A percentile compares a stretch with the other conserved stretches of the same genome.
Conservation (phyloP, 495 filamentous ascomycete species). For the Talaromyces thailandensis region DNA sequence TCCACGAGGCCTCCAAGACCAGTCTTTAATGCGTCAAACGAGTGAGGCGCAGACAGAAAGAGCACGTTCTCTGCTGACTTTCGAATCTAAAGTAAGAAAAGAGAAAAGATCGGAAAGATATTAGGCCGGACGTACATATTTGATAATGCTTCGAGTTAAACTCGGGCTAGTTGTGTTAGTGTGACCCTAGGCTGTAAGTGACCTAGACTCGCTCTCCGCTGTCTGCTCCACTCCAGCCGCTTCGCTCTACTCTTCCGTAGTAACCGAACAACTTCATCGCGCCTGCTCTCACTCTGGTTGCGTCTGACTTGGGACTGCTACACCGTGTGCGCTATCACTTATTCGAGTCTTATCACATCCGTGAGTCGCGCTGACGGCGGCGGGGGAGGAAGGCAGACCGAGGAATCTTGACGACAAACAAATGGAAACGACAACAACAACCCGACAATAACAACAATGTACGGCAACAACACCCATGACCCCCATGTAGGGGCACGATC, state of each 20-base stretch:
- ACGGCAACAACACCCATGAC: not conserved
- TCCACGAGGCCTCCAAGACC: not conserved
- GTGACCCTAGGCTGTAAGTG: not conserved
- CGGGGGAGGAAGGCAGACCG: not conserved
- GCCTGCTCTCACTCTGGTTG: not conserved
- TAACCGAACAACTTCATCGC: not conserved
- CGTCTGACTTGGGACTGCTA: not conserved
- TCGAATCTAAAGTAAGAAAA: not conserved
- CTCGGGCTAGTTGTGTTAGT: not conserved
- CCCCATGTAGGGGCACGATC: not conserved
- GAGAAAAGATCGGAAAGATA: not conserved
- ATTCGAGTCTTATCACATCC: not conserved
- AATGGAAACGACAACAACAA: not conserved
- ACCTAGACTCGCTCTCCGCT: not conserved
- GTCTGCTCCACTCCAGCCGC: not conserved
- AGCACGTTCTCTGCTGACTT: not conserved
- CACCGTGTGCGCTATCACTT: not conserved
- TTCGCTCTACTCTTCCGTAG: not conserved
- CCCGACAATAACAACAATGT: not conserved
- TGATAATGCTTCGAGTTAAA: not conserved
- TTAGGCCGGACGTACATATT: not conserved
- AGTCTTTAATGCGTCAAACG: not conserved
- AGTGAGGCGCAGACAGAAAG: not conserved
- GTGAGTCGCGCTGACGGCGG: not conserved
- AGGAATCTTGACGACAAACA: not conserved